Evolutionary conservation across 169 alveolate species (phyloP), one percentile per base, ranked within the genome.

Genomic region (Neospora caninum): DNA sequence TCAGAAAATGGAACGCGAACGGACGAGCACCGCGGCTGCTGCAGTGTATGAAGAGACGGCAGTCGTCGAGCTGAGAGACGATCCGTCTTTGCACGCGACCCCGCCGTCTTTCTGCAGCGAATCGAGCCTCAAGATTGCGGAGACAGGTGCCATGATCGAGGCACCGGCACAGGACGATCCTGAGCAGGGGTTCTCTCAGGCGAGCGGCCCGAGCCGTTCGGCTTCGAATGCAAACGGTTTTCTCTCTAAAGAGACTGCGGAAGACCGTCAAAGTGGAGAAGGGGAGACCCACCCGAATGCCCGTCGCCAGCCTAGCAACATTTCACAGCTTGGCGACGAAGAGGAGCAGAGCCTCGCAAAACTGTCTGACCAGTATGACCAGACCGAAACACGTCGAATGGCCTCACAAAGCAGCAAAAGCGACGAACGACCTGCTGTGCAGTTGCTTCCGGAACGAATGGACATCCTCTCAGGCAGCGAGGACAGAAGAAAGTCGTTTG

Each of bases 31-130:
- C 45, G 22, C 20, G 45, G 39, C 49, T 1, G 31, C 39, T 43
- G 86, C 45, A 10, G 86, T 78, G 45, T 78, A 78, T 25, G 49
- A 78, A 22, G 86, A 78, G 86, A 78, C 86, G 13, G 49, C 86
- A 0, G 86, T 78, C 86, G 29, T 78, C 31, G 49, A 78, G 86
- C 86, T 78, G 49, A 7, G 39, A 18, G 4, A 78, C 29, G 86
- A 78, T 25, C 86, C 86, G 20, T 18, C n/a, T 38, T n/a, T 78
- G 45, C 86, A 22, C 4, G 86, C 86, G 31, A 38, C 39, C 2
- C 86, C 86, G 9, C 86, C 86, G 4, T 64, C n/a, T 9, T 64
- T 27, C 73, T 22, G 73, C 16, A 64, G 73, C 31, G 73, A 64
- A 64, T 16, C n/a, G 34, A 64, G 73, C n/a, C 73, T 64, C 7